Base-by-base conservation (phyloP, 1,284 basidiomycete genomes). In the Leccinum fuscescens region DNA sequence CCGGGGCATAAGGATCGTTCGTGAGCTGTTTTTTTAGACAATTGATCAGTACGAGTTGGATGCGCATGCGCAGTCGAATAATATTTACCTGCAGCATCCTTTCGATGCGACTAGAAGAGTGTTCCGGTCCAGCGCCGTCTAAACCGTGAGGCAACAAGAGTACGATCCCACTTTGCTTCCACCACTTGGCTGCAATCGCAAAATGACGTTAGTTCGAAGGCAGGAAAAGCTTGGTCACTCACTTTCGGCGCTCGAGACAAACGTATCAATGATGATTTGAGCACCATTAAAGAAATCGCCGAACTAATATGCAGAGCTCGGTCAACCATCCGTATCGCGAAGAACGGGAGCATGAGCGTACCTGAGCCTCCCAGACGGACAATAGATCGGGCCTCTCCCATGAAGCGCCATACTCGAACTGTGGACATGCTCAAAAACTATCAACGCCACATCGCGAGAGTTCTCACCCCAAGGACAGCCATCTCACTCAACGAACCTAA, bases 251-350 rank as follows among this genome's bases (percentile, higher is more conserved):
- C 91, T 93, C 1, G 89, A 82, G 31, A 96, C 81, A 73, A 93
- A 96, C 0, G 91, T 93, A 69, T 96, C 94, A 63, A 96, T 90
- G 61, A 93, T 89, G 63, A 93, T 83, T 81, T 92, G 92, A 9
- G 92, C 91, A 4, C 92, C 92, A 69, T 96, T 95, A 77, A 91
- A 89, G 76, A 96, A 96, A 72, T 95, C 93, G n/a, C 93, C 93
- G 68, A 92, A 92, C 85, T 88, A 62, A 14, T 9, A 31, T 52
- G 49, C 24, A 15, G 12, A 54, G 4, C 6, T 27, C 11, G 0
- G 54, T 62, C n/a, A 57, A 14, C n/a, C 42, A 46, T 44, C 48
- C 4, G 14, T 17, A 51, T 29, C 51, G 54, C 56, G n/a, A 42
- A 48, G 4, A 48, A 58, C 4, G n/a, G 27, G 29, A 27, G 15